These are phyloP conservation scores for Kwoniella dendrophila DNA, from an alignment of 768 basidiomycete genomes.

Conservation along the genomic window DNA sequence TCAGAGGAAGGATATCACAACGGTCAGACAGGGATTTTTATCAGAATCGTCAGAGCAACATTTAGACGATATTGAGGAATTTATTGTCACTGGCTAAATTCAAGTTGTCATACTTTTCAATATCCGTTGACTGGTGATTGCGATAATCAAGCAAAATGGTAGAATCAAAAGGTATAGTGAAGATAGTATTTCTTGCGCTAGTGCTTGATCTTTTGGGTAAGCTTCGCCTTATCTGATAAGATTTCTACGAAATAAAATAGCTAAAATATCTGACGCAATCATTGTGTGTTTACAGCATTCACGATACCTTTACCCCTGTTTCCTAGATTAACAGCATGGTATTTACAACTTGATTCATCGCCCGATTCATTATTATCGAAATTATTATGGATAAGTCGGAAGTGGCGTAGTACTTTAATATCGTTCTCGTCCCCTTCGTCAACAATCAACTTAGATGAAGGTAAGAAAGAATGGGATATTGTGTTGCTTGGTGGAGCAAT, in stretches of 20 bases:
- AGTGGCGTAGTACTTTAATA: conserved; percentile 65
- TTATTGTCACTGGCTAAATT: too few species aligned
- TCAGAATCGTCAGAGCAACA: too few species aligned
- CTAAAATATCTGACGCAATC: too few species aligned
- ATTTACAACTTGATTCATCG: conserved; percentile 76
- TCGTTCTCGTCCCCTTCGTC: conserved; percentile 39
- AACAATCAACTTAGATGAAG: neutral
- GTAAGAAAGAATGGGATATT: conserved; percentile 76
- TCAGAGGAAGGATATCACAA: neutral
- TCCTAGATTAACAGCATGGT: conserved; percentile 79
- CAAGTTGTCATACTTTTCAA: too few species aligned
- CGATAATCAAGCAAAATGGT: conserved; percentile 1
- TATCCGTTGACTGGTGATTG: neutral
- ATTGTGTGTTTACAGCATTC: conserved; percentile 66
- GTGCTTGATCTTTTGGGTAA: conserved; percentile 81
- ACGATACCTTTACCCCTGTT: conserved; percentile 95
- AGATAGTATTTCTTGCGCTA: conserved; percentile 83
- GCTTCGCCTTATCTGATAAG: conserved; percentile 43
- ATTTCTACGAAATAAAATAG: too few species aligned
- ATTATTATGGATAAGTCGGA: conserved; percentile 70
- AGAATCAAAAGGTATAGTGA: conserved; percentile 63
- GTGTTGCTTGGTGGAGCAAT: conserved; percentile 93
- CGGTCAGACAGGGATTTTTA: too few species aligned
- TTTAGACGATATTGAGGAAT: too few species aligned
- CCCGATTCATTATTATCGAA: conserved; percentile 71